Evolutionary conservation across 148 eudicot genomes (phyloP).

Genomic region (Cornus florida): DNA sequence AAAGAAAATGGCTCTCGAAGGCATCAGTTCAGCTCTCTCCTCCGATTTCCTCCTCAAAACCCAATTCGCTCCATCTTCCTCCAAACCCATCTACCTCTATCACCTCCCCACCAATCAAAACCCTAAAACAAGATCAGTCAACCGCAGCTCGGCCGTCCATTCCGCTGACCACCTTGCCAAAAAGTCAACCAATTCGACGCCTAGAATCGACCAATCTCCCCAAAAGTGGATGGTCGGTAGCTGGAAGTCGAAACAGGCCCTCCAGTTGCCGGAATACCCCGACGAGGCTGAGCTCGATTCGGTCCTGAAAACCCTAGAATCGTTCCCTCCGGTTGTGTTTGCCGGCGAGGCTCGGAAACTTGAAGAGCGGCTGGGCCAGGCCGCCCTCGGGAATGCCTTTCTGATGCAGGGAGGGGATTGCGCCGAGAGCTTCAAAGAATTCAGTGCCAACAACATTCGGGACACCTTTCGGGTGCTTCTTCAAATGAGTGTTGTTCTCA

Average conservation of each 20-base stretch:
- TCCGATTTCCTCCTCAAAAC: conserved; percentile 6
- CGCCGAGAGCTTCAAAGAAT: conserved; percentile 82
- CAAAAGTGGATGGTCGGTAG: conserved; percentile 46
- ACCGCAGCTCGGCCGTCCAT: conserved; percentile 21
- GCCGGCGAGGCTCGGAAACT: conserved; percentile 69
- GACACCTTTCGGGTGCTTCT: conserved; percentile 72
- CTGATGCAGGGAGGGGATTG: conserved; percentile 74
- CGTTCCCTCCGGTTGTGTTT: conserved; percentile 71
- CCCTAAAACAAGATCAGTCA: conserved; percentile 8
- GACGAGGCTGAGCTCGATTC: conserved; percentile 34
- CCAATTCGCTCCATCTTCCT: conserved; percentile 10
- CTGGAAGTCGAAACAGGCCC: conserved; percentile 55
- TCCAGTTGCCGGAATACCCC: conserved; percentile 66
- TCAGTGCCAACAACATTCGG: conserved; percentile 65
- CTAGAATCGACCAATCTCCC: conserved; percentile 13
- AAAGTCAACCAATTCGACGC: conserved; percentile 10
- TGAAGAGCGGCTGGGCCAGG: conserved; percentile 62
- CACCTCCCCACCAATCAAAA: background rate
- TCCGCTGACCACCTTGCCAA: conserved; percentile 11
- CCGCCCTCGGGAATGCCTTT: conserved; percentile 66
- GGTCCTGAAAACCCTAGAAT: conserved; percentile 51
- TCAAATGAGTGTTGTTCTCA: conserved; percentile 79
- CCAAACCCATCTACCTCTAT: conserved; percentile 18
- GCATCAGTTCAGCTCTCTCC: background rate
- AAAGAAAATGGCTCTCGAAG: conserved; percentile 1